Conservation (phyloP, 2,329 filamentous ascomycete species). For the Teratosphaeria destructans region DNA sequence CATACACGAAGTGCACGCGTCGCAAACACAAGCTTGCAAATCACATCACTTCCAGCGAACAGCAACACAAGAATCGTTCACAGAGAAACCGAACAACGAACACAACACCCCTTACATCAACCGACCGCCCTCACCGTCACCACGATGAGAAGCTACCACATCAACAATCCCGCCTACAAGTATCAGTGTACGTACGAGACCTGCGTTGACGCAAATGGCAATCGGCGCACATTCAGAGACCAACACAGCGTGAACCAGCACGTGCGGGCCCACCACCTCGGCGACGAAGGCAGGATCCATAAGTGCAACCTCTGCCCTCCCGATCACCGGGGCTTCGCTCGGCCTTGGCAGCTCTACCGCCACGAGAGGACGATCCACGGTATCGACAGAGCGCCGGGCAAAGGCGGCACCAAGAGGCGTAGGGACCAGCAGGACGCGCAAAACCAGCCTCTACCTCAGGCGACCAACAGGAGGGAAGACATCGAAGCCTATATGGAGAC, state of each 20-base stretch:
- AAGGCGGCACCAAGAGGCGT: neutral
- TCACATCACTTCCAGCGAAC: neutral
- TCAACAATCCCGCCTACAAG: neutral
- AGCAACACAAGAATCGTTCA: neutral
- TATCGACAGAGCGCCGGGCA: neutral
- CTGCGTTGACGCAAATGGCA: neutral
- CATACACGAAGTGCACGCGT: neutral
- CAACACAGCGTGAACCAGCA: neutral
- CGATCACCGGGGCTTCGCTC: neutral
- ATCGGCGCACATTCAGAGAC: neutral
- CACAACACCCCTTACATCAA: neutral
- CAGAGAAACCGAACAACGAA: neutral
- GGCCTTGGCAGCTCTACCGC: neutral
- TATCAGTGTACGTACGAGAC: neutral
- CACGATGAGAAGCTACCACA: neutral
- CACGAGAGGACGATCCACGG: neutral
- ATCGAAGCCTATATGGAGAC: neutral
- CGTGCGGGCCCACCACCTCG: neutral
- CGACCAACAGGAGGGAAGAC: neutral
- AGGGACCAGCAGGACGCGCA: neutral
- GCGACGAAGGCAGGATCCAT: neutral
- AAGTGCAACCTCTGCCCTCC: neutral
- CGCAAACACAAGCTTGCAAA: neutral
- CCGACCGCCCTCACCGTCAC: neutral
- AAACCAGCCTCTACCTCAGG: neutral